These are phyloP conservation scores for Vaccinium myrtillus DNA, from an alignment of 148 eudicot species.

Conservation along the genomic window DNA sequence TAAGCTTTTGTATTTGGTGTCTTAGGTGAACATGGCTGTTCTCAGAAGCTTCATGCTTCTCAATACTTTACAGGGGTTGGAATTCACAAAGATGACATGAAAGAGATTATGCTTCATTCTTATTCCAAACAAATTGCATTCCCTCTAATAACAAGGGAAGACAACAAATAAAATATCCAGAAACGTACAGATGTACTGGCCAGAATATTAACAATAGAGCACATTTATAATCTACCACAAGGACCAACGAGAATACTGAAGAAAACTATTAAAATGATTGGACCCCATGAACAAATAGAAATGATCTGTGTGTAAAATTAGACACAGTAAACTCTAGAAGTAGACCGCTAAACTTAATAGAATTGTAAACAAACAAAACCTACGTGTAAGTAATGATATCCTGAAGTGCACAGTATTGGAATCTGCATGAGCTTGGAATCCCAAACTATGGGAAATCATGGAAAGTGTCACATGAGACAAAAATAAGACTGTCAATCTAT, in stretches of 20 bases:
- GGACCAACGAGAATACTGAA: background rate
- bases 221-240: constrained; percentile 3
- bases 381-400: background rate
- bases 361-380: background rate
- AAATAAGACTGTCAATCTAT: background rate
- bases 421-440: background rate
- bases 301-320: background rate
- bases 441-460: background rate
- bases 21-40: background rate
- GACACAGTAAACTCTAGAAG: background rate
- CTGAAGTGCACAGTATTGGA: background rate
- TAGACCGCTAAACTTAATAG: background rate
- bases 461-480: background rate
- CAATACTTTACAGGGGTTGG: background rate
- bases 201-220: background rate
- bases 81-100: constrained; percentile 1
- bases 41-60: background rate
- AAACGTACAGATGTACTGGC: background rate
- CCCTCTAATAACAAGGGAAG: background rate
- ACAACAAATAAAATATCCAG: background rate
- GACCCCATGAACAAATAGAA: background rate
- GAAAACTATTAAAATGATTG: background rate
- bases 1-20: background rate
- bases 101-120: background rate
- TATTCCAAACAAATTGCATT: background rate